Evolutionary conservation across 2,329 filamentous ascomycete species (phyloP).

Genomic region (Fusarium siculi): DNA sequence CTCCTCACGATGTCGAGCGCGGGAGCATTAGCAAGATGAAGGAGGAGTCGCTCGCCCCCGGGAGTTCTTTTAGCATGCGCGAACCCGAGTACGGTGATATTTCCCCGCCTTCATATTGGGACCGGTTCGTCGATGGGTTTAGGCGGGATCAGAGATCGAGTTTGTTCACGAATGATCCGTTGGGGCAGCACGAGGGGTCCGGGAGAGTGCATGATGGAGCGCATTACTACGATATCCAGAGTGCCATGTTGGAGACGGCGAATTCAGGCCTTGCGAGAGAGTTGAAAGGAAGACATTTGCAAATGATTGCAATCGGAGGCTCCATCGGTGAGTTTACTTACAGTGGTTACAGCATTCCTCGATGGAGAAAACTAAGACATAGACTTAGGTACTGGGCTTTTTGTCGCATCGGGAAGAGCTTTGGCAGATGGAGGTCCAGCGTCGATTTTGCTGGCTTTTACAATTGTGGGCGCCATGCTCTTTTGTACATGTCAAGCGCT

Average conservation of each 20-base stretch:
- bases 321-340: conserved; percentile 73
- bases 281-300: conserved; percentile 85
- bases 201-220: conserved; percentile 50
- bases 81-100: conserved; percentile 58
- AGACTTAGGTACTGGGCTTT: conserved; percentile 77
- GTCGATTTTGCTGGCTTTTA: conserved; percentile 80
- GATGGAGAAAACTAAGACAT: conserved; percentile 23
- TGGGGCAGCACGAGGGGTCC: conserved; percentile 48
- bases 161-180: conserved; percentile 58
- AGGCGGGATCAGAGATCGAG: conserved; percentile 66
- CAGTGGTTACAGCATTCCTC: background rate
- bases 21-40: conserved; percentile 65
- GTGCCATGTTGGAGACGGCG: conserved; percentile 77
- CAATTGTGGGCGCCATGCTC: conserved; percentile 84
- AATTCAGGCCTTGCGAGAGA: conserved; percentile 79
- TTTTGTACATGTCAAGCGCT: conserved; percentile 93
- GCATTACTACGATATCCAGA: conserved; percentile 66
- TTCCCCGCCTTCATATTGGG: conserved; percentile 48
- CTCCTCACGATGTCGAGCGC: conserved; percentile 62
- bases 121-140: conserved; percentile 69
- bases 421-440: conserved; percentile 80
- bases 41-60: conserved; percentile 65
- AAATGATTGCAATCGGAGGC: conserved; percentile 98
- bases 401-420: conserved; percentile 82
- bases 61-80: conserved; percentile 63